Evolutionary conservation across 2,329 filamentous ascomycete genomes (phyloP).

Genomic region (Alternaria conjuncta): DNA sequence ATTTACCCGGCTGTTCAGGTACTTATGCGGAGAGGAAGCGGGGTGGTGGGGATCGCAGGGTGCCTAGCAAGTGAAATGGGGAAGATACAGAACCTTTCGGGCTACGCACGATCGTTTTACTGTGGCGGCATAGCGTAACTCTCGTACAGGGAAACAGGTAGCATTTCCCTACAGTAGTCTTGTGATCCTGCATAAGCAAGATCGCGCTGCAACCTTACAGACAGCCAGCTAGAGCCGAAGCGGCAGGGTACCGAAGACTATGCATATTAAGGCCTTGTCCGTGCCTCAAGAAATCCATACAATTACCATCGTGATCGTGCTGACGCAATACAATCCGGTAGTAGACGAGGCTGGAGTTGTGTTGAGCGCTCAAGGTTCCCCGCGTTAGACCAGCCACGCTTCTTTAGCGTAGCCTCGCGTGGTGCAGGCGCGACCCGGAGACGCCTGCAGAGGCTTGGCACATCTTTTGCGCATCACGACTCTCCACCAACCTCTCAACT

Average conservation of each 20-base stretch:
- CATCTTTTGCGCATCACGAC: slow-evolving; percentile 8
- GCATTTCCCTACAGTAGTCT: background rate
- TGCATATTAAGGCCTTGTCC: background rate
- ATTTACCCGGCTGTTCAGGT: background rate
- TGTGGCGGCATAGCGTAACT: background rate
- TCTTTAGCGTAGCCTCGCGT: background rate
- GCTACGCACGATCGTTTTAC: background rate
- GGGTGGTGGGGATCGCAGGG: slow-evolving; percentile 6
- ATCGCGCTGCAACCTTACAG: background rate
- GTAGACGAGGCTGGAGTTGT: slow-evolving; percentile 6
- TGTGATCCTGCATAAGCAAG: background rate
- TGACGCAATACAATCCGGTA: background rate
- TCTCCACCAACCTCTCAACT: background rate
- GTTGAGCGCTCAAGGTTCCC: slow-evolving; percentile 6
- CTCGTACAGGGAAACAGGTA: background rate
- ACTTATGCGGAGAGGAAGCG: slow-evolving; percentile 11
- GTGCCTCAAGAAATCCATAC: background rate
- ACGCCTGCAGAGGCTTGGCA: slow-evolving; percentile 8
- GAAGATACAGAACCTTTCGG: background rate
- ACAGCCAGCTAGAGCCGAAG: background rate
- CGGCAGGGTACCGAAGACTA: background rate
- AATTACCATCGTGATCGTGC: background rate
- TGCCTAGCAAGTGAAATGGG: slow-evolving; percentile 7
- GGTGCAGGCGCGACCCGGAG: slow-evolving; percentile 4
- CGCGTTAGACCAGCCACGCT: slow-evolving; percentile 7